Conservation (phyloP, 441 rosid species). For the Erysimum cheiri region DNA sequence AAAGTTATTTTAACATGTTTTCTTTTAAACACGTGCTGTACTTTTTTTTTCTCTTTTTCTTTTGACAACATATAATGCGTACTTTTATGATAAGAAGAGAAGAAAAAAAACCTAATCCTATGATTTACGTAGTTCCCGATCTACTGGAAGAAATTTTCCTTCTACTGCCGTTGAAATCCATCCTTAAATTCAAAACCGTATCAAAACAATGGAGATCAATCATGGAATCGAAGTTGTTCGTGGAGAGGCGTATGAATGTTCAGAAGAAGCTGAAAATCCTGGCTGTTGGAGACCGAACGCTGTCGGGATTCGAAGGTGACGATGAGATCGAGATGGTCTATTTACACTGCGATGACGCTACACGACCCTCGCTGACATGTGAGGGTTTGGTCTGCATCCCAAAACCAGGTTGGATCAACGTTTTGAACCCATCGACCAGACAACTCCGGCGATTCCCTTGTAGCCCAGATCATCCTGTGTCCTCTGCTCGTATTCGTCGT, state of each 20-base stretch:
- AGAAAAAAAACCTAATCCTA: not conserved
- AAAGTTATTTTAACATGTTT: too few species aligned
- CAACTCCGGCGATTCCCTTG: constrained; percentile 14
- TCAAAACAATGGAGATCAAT: constrained; percentile 3
- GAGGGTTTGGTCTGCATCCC: constrained; percentile 29
- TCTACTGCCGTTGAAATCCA: not conserved
- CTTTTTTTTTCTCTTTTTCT: too few species aligned
- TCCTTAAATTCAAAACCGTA: not conserved
- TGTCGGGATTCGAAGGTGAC: too few species aligned
- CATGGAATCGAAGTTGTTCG: not conserved
- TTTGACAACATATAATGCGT: too few species aligned
- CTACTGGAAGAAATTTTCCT: not conserved
- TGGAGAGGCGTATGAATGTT: constrained; percentile 8
- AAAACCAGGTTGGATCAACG: not conserved
- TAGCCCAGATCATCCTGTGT: too few species aligned
- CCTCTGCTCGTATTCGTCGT: not conserved
- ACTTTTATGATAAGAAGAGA: not conserved
- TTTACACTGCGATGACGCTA: constrained; percentile 5
- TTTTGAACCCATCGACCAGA: constrained; percentile 16
- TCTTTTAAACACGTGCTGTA: too few species aligned
- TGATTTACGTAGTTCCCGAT: not conserved
- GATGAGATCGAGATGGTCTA: not conserved
- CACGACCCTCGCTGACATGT: not conserved
- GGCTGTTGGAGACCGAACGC: too few species aligned
- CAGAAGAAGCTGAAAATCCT: too few species aligned